A percentile compares a stretch with the other conserved stretches of the same genome.
Conservation (phyloP, 2,329 filamentous ascomycete species). For the Fusarium tjaetaba region DNA sequence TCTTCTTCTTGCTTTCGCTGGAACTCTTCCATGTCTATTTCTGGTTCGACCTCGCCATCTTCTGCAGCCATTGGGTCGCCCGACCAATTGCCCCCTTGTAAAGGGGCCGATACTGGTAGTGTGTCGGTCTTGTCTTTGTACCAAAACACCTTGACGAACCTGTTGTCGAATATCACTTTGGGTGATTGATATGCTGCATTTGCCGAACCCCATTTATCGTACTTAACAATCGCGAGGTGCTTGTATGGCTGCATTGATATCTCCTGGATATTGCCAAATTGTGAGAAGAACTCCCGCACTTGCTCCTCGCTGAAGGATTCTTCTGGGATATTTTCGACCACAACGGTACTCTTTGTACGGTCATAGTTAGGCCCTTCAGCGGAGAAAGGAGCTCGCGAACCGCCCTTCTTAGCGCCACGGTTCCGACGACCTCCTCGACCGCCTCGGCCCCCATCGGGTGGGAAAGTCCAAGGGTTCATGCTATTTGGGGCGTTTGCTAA, state of each 20-base stretch:
- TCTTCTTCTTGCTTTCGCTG: slow-evolving; percentile 74
- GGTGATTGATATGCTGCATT: slow-evolving; percentile 78
- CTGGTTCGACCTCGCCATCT: slow-evolving; percentile 53
- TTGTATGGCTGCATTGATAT: slow-evolving; percentile 74
- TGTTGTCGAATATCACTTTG: slow-evolving; percentile 84
- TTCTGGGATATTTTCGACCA: slow-evolving; percentile 81
- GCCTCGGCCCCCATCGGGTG: slow-evolving; percentile 40
- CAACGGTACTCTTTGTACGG: slow-evolving; percentile 71
- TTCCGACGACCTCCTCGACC: slow-evolving; percentile 52
- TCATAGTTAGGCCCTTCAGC: slow-evolving; percentile 71
- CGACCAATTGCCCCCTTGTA: slow-evolving; percentile 43
- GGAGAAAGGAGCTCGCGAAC: slow-evolving; percentile 68
- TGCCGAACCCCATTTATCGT: slow-evolving; percentile 71
- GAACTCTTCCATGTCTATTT: slow-evolving; percentile 77
- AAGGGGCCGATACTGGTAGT: slow-evolving; percentile 40
- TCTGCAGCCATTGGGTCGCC: slow-evolving; percentile 27
- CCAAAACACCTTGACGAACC: slow-evolving; percentile 89
- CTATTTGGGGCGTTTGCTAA: slow-evolving; percentile 28
- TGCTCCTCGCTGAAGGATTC: slow-evolving; percentile 73
- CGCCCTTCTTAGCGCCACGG: slow-evolving; percentile 45
- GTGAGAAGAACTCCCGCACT: slow-evolving; percentile 74
- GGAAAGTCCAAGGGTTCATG: slow-evolving; percentile 35
- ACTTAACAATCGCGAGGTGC: slow-evolving; percentile 76
- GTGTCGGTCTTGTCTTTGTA: slow-evolving; percentile 63
- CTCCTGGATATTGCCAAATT: slow-evolving; percentile 74